These are phyloP conservation scores for Uronychia setigera DNA, from an alignment of 73 alveolate species.

Conservation along the genomic window DNA sequence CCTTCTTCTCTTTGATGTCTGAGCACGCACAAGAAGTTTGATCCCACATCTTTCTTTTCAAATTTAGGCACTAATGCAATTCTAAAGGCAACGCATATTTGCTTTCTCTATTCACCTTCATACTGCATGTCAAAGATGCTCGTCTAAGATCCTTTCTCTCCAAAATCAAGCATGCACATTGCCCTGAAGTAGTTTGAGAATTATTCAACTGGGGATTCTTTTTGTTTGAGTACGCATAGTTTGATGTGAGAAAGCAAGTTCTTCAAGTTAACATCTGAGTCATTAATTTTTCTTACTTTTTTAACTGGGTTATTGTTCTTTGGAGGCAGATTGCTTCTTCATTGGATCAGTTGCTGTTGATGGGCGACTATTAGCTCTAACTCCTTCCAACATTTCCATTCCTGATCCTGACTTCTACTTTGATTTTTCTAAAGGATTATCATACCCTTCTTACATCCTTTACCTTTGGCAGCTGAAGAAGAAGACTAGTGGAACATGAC, in stretches of 20 bases:
- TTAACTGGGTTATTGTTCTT: neutral
- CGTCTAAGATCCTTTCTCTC: neutral
- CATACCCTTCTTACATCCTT: neutral
- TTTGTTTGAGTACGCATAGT: neutral
- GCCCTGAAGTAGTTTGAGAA: neutral
- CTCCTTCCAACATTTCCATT: neutral
- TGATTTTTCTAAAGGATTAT: neutral
- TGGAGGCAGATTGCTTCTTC: no score
- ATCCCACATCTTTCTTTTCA: neutral
- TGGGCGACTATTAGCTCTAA: no score
- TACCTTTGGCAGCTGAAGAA: neutral
- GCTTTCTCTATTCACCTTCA: neutral
- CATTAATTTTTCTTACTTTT: neutral
- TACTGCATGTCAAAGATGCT: neutral
- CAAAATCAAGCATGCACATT: neutral
- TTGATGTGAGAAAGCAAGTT: neutral
- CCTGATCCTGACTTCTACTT: neutral
- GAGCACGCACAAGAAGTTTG: neutral
- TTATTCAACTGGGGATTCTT: neutral
- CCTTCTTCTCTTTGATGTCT: neutral
- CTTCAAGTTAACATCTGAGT: neutral
- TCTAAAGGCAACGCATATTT: neutral
- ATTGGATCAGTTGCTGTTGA: no score
- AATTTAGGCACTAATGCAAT: neutral
- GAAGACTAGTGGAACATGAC: conserved; percentile 1